Percentiles rank a stretch among this genome's conserved stretches.
Conservation (phyloP, 805 yeast genomes). For the Myxozyma neglecta region DNA sequence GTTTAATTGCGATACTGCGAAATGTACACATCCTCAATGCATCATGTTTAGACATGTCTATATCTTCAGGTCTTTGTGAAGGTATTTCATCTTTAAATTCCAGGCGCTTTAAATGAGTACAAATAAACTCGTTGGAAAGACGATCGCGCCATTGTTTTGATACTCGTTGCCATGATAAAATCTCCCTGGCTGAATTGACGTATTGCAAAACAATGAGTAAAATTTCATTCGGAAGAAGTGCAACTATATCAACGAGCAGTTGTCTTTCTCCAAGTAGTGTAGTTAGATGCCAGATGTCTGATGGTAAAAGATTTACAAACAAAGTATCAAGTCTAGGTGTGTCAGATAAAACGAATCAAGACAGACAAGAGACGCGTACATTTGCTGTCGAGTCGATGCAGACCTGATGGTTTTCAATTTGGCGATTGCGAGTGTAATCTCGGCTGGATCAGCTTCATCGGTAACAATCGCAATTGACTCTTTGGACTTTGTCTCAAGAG, state of each 20-base stretch:
- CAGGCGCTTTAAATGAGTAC: constrained; percentile 16
- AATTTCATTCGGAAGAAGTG: constrained; percentile 23
- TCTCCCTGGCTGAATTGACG: constrained; percentile 22
- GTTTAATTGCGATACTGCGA: constrained; percentile 26
- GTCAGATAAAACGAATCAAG: background rate
- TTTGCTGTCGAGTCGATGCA: constrained; percentile 17
- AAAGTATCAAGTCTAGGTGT: constrained; percentile 11
- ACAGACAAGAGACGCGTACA: constrained; percentile 7
- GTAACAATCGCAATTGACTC: background rate
- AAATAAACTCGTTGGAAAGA: constrained; percentile 23
- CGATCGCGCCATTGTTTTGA: constrained; percentile 26
- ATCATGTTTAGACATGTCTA: constrained; percentile 15
- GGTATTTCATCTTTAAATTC: constrained; percentile 27
- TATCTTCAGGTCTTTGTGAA: constrained; percentile 29
- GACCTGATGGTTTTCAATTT: constrained; percentile 14
- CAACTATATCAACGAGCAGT: constrained; percentile 26
- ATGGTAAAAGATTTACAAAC: constrained; percentile 23
- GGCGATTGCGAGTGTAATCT: constrained; percentile 9
- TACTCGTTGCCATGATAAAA: constrained; percentile 29
- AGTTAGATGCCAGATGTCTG: constrained; percentile 31
- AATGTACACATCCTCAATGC: constrained; percentile 24
- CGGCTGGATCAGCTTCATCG: background rate
- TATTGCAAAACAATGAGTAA: constrained; percentile 25
- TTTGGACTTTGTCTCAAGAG: background rate
- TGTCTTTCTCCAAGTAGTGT: constrained; percentile 25